phyloP scores from a whole-genome alignment of 345 rosid species.

The Alliaria petiolata region DNA sequence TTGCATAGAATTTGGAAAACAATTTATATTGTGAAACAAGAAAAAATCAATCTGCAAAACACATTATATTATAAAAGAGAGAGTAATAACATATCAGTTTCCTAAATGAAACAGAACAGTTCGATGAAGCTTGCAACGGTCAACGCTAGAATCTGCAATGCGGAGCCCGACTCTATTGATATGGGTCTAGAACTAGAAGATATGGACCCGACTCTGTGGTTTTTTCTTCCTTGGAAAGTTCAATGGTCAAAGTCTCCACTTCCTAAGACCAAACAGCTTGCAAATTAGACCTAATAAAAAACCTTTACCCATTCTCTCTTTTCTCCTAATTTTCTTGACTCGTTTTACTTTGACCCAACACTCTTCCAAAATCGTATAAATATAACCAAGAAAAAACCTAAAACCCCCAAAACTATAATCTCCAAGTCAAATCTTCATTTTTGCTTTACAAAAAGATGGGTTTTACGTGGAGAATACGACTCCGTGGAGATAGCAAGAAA shows the following conservation, averaged over 20 bases:
- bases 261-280: no score
- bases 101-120: no score
- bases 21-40: no score
- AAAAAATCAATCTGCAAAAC: no score
- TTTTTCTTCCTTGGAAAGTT: no score
- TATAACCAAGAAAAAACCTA: background rate
- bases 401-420: background rate
- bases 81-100: no score
- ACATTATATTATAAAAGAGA: no score
- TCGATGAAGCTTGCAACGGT: no score
- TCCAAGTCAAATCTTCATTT: background rate
- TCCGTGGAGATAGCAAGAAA: conserved; percentile 10
- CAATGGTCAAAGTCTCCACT: no score
- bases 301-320: background rate
- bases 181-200: background rate
- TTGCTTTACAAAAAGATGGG: conserved; percentile 1
- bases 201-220: background rate
- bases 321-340: background rate
- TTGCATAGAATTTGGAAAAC: no score
- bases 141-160: no score
- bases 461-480: background rate
- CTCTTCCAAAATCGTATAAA: background rate
- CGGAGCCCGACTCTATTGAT: background rate
- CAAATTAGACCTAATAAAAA: no score
- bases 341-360: background rate